Evolutionary conservation across 208 protist species (phyloP).

Genomic region (Acanthamoeba healyi): DNA sequence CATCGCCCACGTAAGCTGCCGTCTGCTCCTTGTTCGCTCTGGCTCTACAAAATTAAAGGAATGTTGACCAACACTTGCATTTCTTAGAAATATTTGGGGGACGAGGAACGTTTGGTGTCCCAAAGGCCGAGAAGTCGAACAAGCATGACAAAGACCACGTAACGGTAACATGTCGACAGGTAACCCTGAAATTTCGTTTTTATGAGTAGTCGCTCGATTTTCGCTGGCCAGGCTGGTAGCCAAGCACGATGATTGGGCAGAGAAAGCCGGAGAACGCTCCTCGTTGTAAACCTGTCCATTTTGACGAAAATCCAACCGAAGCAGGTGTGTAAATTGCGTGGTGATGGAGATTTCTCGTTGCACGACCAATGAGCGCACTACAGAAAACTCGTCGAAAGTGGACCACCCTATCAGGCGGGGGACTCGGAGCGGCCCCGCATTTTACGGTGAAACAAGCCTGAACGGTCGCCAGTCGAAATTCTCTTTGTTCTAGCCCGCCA

Average conservation of each 20-base stretch:
- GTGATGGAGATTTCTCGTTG: neutral
- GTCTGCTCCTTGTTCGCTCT: too few relatives aligned
- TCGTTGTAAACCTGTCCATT: neutral
- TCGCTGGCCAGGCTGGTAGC: neutral
- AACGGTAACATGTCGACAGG: too few relatives aligned
- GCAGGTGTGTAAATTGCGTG: neutral
- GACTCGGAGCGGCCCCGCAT: neutral
- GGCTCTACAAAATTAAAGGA: too few relatives aligned
- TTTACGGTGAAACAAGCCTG: constrained; percentile 44
- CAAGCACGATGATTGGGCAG: neutral
- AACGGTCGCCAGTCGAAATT: constrained; percentile 31
- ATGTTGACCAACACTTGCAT: too few relatives aligned
- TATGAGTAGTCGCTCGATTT: neutral
- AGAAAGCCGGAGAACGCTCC: neutral
- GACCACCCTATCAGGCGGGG: neutral
- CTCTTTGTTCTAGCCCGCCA: neutral
- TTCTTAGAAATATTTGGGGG: too few relatives aligned
- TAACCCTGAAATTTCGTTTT: too few relatives aligned
- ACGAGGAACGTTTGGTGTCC: too few relatives aligned
- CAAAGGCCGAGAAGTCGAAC: too few relatives aligned
- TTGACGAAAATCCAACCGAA: constrained; percentile 1
- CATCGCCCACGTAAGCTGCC: too few relatives aligned
- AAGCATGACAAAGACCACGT: too few relatives aligned
- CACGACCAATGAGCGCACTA: neutral
- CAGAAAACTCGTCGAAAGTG: neutral